These are phyloP conservation scores for Paecilomyces niveus DNA, from an alignment of 2,329 filamentous ascomycete genomes.

Conservation along the genomic window DNA sequence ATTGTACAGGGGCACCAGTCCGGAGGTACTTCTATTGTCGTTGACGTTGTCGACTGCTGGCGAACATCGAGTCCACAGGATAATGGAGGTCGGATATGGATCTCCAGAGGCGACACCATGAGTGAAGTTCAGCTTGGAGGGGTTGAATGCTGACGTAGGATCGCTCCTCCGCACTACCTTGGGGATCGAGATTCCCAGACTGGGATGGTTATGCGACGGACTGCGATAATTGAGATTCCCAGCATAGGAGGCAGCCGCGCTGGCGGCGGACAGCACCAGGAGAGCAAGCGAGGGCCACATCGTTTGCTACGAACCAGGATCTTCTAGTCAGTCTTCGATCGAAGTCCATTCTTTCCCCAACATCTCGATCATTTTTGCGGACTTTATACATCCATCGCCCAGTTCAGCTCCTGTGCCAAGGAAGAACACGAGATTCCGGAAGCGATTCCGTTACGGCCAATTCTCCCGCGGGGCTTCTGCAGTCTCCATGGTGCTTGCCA, in stretches of 20 bases:
- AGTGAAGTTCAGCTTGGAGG: constrained; percentile 53
- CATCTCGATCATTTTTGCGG: too few relatives aligned
- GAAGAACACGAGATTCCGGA: too few relatives aligned
- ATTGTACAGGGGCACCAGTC: constrained; percentile 48
- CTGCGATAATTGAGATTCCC: constrained; percentile 61
- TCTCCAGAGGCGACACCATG: constrained; percentile 52
- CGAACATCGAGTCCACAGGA: constrained; percentile 37
- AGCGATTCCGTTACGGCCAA: too few relatives aligned
- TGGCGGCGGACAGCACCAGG: constrained; percentile 10
- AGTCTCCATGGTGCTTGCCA: too few relatives aligned
- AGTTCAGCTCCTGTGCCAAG: too few relatives aligned
- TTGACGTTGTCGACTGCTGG: constrained; percentile 39
- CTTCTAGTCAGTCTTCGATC: too few relatives aligned
- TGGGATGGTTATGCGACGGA: constrained; percentile 57
- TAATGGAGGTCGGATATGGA: constrained; percentile 36
- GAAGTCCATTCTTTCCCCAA: too few relatives aligned
- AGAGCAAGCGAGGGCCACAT: constrained; percentile 5
- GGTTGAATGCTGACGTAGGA: constrained; percentile 36
- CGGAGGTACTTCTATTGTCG: constrained; percentile 50
- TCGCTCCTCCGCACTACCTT: constrained; percentile 53
- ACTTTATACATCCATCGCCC: too few relatives aligned
- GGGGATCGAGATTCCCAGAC: constrained; percentile 57
- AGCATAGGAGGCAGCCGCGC: constrained; percentile 17
- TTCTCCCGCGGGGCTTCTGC: too few relatives aligned
- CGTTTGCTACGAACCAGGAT: background rate